These are phyloP conservation scores for Thelonectria blattea DNA, from an alignment of 2,329 filamentous ascomycete genomes.

Conservation along the genomic window DNA sequence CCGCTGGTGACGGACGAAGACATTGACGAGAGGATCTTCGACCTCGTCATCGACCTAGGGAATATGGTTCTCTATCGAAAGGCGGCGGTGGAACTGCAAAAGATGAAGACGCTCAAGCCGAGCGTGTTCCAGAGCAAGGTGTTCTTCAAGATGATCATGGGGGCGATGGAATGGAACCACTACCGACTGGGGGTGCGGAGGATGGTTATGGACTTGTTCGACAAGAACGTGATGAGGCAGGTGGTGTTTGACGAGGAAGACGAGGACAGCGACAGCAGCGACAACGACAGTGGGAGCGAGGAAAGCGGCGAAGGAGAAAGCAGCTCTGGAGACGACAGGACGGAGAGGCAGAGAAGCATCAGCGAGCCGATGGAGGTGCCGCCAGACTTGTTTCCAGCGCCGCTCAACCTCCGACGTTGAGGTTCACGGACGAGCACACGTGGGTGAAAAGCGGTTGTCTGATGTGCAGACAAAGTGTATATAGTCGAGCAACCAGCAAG, in stretches of 20 bases:
- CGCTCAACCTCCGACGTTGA: conserved; percentile 42
- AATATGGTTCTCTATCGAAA: conserved; percentile 93
- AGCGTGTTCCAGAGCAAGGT: conserved; percentile 75
- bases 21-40: conserved; percentile 80
- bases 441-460: conserved; percentile 5
- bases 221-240: conserved; percentile 83
- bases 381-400: conserved; percentile 43
- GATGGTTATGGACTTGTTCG: conserved; percentile 92
- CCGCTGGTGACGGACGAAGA: conserved; percentile 63
- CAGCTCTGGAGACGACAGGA: conserved; percentile 59
- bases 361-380: conserved; percentile 49
- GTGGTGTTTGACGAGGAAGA: conserved; percentile 74
- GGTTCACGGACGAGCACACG: conserved; percentile 6
- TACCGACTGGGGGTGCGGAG: conserved; percentile 86
- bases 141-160: conserved; percentile 86
- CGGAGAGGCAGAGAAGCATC: conserved; percentile 63
- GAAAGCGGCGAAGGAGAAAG: conserved; percentile 53
- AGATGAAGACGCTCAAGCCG: conserved; percentile 78
- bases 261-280: conserved; percentile 69
- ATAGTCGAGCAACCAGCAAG: conserved; percentile 7
- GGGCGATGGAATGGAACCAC: conserved; percentile 85
- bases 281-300: conserved; percentile 44
- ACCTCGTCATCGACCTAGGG: conserved; percentile 84
- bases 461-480: conserved; percentile 17
- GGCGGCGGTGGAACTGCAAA: conserved; percentile 79